A percentile compares a stretch with the other conserved stretches of the same genome.
These are phyloP conservation scores for Oehlia diaphana DNA, from an alignment of 192 early-diverging fungal species.

Conservation along the genomic window DNA sequence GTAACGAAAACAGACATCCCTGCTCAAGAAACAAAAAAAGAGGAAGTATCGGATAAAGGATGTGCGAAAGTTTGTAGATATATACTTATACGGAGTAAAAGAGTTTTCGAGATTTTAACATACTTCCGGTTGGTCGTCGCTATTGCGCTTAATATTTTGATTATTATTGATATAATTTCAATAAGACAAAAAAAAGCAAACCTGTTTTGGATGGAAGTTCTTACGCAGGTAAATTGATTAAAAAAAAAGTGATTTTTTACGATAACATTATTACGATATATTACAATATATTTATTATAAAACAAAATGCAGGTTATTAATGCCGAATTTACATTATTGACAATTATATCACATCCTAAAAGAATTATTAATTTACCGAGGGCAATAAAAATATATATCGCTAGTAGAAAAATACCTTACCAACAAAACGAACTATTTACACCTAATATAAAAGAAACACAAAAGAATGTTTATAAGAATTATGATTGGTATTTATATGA, in stretches of 20 bases:
- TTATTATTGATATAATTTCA: conserved; percentile 12
- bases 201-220: conserved; percentile 19
- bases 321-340: conserved; percentile 14
- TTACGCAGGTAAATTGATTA: neutral
- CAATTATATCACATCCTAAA: conserved; percentile 25
- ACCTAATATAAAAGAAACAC: neutral
- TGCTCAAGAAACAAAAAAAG: neutral
- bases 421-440: neutral
- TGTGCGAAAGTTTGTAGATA: conserved; percentile 1
- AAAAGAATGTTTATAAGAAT: conserved; percentile 15
- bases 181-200: conserved; percentile 3
- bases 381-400: conserved; percentile 22
- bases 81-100: neutral
- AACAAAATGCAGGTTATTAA: conserved; percentile 6
- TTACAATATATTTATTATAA: neutral
- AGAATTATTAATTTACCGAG: conserved; percentile 14
- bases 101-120: neutral
- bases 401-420: neutral
- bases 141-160: conserved; percentile 1
- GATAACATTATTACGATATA: no score
- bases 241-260: neutral
- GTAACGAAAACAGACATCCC: neutral
- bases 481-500: conserved; percentile 31
- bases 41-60: neutral
- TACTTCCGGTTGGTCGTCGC: conserved; percentile 8